Evolutionary conservation across 75 land plant species (phyloP).

Genomic region (Ceratopteris richardii): DNA sequence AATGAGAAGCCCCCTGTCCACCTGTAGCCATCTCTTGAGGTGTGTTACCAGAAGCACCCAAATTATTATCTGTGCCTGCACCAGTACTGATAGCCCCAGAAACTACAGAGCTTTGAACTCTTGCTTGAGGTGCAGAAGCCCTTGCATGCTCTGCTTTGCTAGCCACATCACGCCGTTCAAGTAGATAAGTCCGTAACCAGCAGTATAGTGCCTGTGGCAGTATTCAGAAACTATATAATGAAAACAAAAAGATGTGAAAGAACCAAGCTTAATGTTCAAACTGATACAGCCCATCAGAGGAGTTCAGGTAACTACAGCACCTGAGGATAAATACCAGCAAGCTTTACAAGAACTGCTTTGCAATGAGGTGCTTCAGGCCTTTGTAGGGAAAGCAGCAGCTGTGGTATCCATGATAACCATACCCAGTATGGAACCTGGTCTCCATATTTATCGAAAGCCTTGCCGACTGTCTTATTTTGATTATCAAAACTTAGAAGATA

Average conservation of each 20-base stretch:
- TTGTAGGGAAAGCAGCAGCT: constrained; percentile 88
- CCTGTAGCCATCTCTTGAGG: constrained; percentile 20
- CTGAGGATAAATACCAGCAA: constrained; percentile 92
- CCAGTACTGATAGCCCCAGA: constrained; percentile 51
- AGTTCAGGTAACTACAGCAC: constrained; percentile 13
- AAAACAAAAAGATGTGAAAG: not conserved
- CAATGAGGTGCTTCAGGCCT: constrained; percentile 93
- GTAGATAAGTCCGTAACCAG: constrained; percentile 95
- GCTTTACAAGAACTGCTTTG: constrained; percentile 81
- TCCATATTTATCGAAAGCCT: constrained; percentile 79
- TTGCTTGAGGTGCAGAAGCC: constrained; percentile 17
- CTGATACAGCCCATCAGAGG: not conserved
- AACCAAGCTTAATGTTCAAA: not conserved
- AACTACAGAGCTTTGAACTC: constrained; percentile 17
- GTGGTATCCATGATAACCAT: constrained; percentile 99
- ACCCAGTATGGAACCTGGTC: constrained; percentile 98
- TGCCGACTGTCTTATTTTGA: constrained; percentile 80
- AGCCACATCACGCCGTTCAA: constrained; percentile 97
- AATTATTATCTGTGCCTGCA: constrained; percentile 19
- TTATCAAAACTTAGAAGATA: constrained; percentile 96
- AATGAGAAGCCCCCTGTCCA: constrained; percentile 29
- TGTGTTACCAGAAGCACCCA: constrained; percentile 36
- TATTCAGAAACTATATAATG: not conserved
- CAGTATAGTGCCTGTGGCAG: constrained; percentile 76
- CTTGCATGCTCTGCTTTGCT: constrained; percentile 69